phyloP scores from a whole-genome alignment of 495 filamentous ascomycete genomes.

The Penicillium dipodomyicola region DNA sequence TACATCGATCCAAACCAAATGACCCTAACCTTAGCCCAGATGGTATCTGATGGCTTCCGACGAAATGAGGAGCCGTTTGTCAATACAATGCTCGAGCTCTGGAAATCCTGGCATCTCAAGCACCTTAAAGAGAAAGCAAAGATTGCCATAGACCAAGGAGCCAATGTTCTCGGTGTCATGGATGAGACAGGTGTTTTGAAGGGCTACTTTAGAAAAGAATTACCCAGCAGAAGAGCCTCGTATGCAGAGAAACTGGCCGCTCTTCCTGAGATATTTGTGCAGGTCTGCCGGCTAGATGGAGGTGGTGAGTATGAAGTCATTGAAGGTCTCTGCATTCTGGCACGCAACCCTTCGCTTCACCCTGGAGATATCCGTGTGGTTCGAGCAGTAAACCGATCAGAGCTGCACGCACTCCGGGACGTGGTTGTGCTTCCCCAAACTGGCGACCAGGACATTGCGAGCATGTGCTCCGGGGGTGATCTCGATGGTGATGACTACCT shows the following conservation, averaged over 20 bases:
- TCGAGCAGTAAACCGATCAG: conserved; percentile 71
- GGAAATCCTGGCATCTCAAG: conserved; percentile 81
- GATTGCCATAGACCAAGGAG: conserved; percentile 76
- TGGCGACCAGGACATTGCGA: conserved; percentile 80
- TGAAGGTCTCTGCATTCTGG: conserved; percentile 75
- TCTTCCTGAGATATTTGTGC: conserved; percentile 86
- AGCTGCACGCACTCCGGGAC: conserved; percentile 71
- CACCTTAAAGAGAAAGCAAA: conserved; percentile 89
- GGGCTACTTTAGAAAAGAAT: conserved; percentile 56
- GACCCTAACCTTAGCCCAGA: conserved; percentile 66
- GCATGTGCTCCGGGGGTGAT: conserved; percentile 96
- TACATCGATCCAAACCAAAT: conserved; percentile 85
- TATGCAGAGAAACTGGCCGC: conserved; percentile 40
- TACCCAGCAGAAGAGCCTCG: conserved; percentile 23
- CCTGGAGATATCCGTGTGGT: conserved; percentile 91
- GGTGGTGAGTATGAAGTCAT: conserved; percentile 60
- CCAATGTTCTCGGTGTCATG: conserved; percentile 83
- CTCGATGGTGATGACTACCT: conserved; percentile 95
- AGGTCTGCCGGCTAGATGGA: conserved; percentile 58
- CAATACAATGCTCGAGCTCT: conserved; percentile 67
- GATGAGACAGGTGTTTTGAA: conserved; percentile 77
- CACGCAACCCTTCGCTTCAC: conserved; percentile 92
- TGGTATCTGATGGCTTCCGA: conserved; percentile 83
- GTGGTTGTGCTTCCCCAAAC: conserved; percentile 83
- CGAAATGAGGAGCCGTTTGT: conserved; percentile 73